Evolutionary conservation across 495 filamentous ascomycete genomes (phyloP).

Genomic region (Xylaria sp.): DNA sequence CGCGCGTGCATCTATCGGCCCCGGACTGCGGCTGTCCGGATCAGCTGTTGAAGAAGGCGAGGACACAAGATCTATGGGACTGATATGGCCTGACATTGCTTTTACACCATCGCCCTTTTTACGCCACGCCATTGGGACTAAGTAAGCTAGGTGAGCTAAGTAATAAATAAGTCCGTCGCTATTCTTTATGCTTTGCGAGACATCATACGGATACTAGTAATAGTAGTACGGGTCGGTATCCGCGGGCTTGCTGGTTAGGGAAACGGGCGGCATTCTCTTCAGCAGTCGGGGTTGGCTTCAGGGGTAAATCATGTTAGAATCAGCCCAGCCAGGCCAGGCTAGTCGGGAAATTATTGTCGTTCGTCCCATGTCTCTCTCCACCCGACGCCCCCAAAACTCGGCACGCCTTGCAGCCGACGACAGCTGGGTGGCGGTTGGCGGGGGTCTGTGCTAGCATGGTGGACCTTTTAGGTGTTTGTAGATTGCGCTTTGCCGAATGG

Average conservation of each 20-base stretch:
- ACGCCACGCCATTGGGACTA: neutral
- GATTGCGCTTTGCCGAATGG: neutral
- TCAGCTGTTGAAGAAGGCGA: slow-evolving; percentile 20
- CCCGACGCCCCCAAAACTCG: neutral
- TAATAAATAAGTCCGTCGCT: neutral
- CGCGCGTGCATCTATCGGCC: neutral
- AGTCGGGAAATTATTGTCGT: slow-evolving; percentile 11
- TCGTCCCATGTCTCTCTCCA: neutral
- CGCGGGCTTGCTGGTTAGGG: neutral
- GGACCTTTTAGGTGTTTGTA: neutral
- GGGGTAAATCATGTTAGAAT: slow-evolving; percentile 25
- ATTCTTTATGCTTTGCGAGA: neutral
- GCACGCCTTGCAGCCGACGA: neutral
- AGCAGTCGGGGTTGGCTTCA: neutral
- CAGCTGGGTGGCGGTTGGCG: neutral
- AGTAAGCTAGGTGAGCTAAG: too few relatives aligned
- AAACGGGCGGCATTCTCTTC: neutral
- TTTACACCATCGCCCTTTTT: neutral
- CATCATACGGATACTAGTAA: neutral
- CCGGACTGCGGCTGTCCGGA: slow-evolving; percentile 6
- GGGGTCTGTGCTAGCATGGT: neutral
- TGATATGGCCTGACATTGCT: slow-evolving; percentile 1
- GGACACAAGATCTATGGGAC: slow-evolving; percentile 8
- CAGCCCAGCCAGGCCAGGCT: slow-evolving; percentile 7
- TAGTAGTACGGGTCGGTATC: slow-evolving; percentile 8